phyloP scores from a whole-genome alignment of 2,329 filamentous ascomycete species.

The Harringtonia lauricola region DNA sequence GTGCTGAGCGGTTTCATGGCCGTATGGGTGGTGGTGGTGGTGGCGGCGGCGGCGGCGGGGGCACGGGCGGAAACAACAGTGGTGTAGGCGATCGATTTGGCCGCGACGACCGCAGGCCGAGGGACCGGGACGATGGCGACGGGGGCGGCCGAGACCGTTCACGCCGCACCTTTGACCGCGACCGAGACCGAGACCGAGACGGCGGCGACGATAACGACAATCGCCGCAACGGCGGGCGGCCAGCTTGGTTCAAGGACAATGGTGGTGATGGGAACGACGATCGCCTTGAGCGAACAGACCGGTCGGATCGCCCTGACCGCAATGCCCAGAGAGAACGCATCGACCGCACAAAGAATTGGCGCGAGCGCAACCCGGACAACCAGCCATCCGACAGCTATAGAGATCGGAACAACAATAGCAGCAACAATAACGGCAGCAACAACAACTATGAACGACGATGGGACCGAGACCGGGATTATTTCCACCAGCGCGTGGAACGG shows the following conservation, averaged over 20 bases:
- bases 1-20: conserved; percentile 59
- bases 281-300: conserved; percentile 14
- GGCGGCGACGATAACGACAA: conserved; percentile 41
- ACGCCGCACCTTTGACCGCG: conserved; percentile 16
- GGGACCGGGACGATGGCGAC: conserved; percentile 34
- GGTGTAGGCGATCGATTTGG: conserved; percentile 41
- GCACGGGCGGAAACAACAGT: conserved; percentile 26
- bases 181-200: conserved; percentile 30
- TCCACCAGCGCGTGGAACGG: conserved; percentile 46
- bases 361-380: conserved; percentile 37
- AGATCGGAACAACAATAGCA: conserved; percentile 45
- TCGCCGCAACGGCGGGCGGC: conserved; percentile 55
- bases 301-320: conserved; percentile 17
- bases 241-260: conserved; percentile 61
- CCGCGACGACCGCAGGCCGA: conserved; percentile 40
- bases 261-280: conserved; percentile 22
- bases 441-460: conserved; percentile 35
- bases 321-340: conserved; percentile 39
- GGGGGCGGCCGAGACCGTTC: conserved; percentile 19
- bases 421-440: conserved; percentile 39
- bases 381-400: conserved; percentile 21
- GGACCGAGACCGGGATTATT: conserved; percentile 35
- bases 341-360: conserved; percentile 49
- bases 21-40: conserved; percentile 40
- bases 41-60: conserved; percentile 25